Base-by-base conservation (phyloP, 306 rosid genomes). In the Pyrus bretschneideri region DNA sequence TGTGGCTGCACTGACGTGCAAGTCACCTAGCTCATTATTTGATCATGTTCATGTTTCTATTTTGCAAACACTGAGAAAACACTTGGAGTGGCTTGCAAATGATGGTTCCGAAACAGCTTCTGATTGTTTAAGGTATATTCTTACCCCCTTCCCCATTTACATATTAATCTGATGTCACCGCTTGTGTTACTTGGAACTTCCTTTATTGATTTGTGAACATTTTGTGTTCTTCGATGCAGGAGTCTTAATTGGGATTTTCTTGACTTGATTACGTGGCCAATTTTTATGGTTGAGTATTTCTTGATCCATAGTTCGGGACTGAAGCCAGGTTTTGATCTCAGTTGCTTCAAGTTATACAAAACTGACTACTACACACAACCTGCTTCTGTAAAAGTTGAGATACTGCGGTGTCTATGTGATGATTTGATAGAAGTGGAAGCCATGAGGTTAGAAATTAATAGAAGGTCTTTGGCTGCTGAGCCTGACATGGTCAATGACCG, bases 201-300 rank as follows among this genome's bases (percentile, higher is more conserved):
- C 22, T 62, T 55, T 25, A 44, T 75, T 76, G 55, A 31, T 40
- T 52, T 64, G 42, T 45, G 59, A 78, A 77, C 62, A 35, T 80
- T 59, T 60, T 67, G 74, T 73, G 35, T 78, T 79, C 71, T 76
- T 86, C 52, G 30, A 58, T 84, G 82, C 81, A 96, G 99, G 89
- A 87, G 89, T 85, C 89, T 96, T 78, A 96, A 96, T 86, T 96
- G 99, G 99, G 96, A 90, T 86, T 87, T 88, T 66, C 81, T 96
- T 85, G 99, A 96, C 88, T 73, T 83, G 83, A 82, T 92, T 75
- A 88, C 99, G 5, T 96, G 99, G 99, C 99, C 98, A 33, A 79
- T 92, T 81, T 96, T 90, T 86, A 78, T 96, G 96, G 88, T 89
- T 7, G 98, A 91, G 89, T 96, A 96, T 83, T 87, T 89, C 72